Base-by-base conservation (phyloP, 2,329 filamentous ascomycete genomes). In the Verruconis gallopava region DNA sequence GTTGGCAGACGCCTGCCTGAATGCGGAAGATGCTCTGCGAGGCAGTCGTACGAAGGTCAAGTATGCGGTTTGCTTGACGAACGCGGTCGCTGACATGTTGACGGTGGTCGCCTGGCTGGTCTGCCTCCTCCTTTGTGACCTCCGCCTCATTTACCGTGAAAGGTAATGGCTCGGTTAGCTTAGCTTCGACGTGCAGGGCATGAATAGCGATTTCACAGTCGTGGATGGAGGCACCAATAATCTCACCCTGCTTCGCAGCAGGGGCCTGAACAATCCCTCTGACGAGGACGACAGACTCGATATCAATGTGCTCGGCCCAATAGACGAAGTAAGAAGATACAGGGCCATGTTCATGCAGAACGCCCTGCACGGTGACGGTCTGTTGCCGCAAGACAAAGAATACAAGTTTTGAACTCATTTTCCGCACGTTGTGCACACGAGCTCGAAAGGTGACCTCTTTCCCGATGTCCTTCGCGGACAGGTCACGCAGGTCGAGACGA, bases 11-110 rank as follows among this genome's bases (percentile, higher is more conserved):
- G 19, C 77, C 79, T 3, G 85, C 81, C 50, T 91, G 84, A 38
- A 94, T 77, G 45, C 85, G 81, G 69, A 94, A 93, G 48, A 94
- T 81, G 22, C 81, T 77, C 58, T 94, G 86, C 38, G 86, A 85
- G 1, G 84, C 75, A 1, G 84, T 81, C n/a, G 88, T 88, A 38
- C 88, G 75, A 40, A 94, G 67, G 61, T 89, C 88, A 36, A 93
- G 74, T 46, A 94, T 75, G 40, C 88, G 79, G 58, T 88, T 86
- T 43, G 72, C 69, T 50, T 86, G 68, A 46, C 88, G 81, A 30
- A 82, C 81, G 44, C 81, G 73, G 51, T 85, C 81, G 2, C 77
- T 72, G 38, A 85, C 74, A 51, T 76, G 74, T 51, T 71, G 72
- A 41, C 72, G 71, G 40, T 63, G 66, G 42, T 71, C 66, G 30